Conservation (phyloP, 306 rosid genomes). For the Inga laurina region DNA sequence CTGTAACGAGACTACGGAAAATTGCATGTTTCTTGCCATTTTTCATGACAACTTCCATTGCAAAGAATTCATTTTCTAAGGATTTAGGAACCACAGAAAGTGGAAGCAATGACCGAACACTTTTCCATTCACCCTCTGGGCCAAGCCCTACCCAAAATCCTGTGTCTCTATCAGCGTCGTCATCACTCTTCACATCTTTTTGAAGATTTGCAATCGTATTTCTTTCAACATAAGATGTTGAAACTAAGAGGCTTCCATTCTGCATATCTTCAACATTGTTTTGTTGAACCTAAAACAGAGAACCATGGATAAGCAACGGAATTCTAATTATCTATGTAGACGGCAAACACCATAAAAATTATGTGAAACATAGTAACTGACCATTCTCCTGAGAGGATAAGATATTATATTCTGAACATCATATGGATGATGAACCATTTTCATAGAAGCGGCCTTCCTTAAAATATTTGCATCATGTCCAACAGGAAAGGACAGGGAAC, state of each 20-base stretch:
- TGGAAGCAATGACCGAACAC: slow-evolving; percentile 87
- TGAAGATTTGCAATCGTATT: slow-evolving; percentile 64
- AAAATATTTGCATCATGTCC: slow-evolving; percentile 71
- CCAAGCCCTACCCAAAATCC: slow-evolving; percentile 87
- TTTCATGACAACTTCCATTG: slow-evolving; percentile 86
- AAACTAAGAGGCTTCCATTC: slow-evolving; percentile 61
- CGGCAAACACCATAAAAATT: slow-evolving; percentile 4
- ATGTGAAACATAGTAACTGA: slow-evolving; percentile 40
- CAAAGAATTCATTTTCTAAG: slow-evolving; percentile 66
- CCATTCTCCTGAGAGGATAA: slow-evolving; percentile 71
- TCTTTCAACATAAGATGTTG: slow-evolving; percentile 88
- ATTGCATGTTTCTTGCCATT: slow-evolving; percentile 92
- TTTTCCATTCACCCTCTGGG: slow-evolving; percentile 68
- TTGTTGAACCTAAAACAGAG: slow-evolving; percentile 50
- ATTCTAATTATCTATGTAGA: slow-evolving; percentile 13
- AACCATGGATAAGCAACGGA: slow-evolving; percentile 23
- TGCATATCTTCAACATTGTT: slow-evolving; percentile 51
- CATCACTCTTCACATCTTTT: slow-evolving; percentile 53
- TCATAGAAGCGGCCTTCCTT: slow-evolving; percentile 77
- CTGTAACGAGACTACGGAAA: slow-evolving; percentile 84
- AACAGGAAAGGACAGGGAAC: slow-evolving; percentile 83
- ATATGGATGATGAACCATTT: slow-evolving; percentile 61
- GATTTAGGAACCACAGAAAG: slow-evolving; percentile 76
- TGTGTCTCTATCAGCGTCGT: slow-evolving; percentile 55
- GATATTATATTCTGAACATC: slow-evolving; percentile 52